Evolutionary conservation across 2,329 filamentous ascomycete genomes (phyloP).

Genomic region (Colletotrichum cuscutae): DNA sequence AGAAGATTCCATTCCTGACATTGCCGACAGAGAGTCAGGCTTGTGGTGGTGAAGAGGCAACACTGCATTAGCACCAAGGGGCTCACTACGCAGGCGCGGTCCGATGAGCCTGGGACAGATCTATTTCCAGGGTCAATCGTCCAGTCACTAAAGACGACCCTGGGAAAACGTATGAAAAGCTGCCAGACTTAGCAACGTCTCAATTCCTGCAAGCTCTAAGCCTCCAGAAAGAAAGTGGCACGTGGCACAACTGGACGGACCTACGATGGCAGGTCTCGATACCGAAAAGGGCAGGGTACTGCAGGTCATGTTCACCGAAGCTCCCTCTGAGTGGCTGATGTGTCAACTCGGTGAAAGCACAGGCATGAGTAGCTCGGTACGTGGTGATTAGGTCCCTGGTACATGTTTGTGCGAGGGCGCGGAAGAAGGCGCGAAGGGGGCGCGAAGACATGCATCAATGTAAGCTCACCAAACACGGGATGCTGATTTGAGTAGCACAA

Average conservation of each 20-base stretch:
- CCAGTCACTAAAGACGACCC: background rate
- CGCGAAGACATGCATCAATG: background rate
- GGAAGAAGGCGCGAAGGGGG: background rate
- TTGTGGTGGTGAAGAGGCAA: background rate
- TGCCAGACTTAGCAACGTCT: conserved; percentile 11
- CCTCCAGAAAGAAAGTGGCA: conserved; percentile 22
- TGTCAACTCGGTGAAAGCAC: conserved; percentile 28
- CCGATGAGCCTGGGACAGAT: conserved; percentile 22
- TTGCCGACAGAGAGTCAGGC: background rate
- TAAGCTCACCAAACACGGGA: background rate
- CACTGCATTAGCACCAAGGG: conserved; percentile 11
- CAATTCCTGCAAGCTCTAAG: conserved; percentile 8
- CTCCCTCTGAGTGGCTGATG: conserved; percentile 23
- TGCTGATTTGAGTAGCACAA: background rate
- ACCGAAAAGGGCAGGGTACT: conserved; percentile 27
- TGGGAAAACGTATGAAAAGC: background rate
- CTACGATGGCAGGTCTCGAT: conserved; percentile 19
- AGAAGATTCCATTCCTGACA: background rate
- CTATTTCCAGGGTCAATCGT: conserved; percentile 6
- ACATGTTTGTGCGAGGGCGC: conserved; percentile 16
- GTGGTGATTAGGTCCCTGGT: conserved; percentile 7
- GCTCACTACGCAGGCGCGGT: conserved; percentile 16
- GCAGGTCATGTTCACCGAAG: conserved; percentile 26
- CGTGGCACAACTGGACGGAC: conserved; percentile 2
- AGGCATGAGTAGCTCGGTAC: conserved; percentile 19